Evolutionary conservation across 305 asterid species (phyloP).

Genomic region (Plantago lanceolata): DNA sequence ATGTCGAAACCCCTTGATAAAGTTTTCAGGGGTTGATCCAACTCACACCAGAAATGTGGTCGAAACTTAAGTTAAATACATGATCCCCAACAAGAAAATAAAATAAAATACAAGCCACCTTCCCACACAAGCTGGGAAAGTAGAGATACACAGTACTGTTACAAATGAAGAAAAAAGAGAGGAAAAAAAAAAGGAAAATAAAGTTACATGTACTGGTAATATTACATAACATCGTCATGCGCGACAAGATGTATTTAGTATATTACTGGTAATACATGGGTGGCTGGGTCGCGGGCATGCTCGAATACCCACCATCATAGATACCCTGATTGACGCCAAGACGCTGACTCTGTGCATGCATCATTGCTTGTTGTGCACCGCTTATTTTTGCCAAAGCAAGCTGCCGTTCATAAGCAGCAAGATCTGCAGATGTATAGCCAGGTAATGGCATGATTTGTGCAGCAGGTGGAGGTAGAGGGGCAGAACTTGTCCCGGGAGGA

Average conservation of each 20-base stretch:
- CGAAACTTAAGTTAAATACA: not conserved
- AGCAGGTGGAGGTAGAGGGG: constrained; percentile 81
- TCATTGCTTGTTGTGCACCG: constrained; percentile 36
- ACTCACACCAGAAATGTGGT: constrained; percentile 6
- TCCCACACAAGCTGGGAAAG: not conserved
- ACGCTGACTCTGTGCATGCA: constrained; percentile 44
- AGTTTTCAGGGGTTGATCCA: constrained; percentile 6
- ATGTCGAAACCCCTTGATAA: not conserved
- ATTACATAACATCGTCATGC: not conserved
- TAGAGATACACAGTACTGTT: not conserved
- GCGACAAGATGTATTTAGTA: not conserved
- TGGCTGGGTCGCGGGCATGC: constrained; percentile 42
- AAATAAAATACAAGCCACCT: constrained; percentile 17
- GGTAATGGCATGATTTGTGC: constrained; percentile 36
- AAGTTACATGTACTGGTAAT: not conserved
- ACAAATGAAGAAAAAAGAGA: not conserved
- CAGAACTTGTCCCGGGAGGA: constrained; percentile 67
- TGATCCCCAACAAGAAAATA: constrained; percentile 17
- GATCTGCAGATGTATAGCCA: constrained; percentile 53
- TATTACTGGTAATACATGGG: constrained; percentile 50
- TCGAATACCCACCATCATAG: constrained; percentile 43
- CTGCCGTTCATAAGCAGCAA: constrained; percentile 65
- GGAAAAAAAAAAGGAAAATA: not conserved
- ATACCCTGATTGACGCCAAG: constrained; percentile 39
- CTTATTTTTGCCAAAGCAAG: constrained; percentile 60